Evolutionary conservation across 192 early-diverging fungal species (phyloP), one percentile per base, ranked within the genome.

Genomic region (Rhizophagus sp.): DNA sequence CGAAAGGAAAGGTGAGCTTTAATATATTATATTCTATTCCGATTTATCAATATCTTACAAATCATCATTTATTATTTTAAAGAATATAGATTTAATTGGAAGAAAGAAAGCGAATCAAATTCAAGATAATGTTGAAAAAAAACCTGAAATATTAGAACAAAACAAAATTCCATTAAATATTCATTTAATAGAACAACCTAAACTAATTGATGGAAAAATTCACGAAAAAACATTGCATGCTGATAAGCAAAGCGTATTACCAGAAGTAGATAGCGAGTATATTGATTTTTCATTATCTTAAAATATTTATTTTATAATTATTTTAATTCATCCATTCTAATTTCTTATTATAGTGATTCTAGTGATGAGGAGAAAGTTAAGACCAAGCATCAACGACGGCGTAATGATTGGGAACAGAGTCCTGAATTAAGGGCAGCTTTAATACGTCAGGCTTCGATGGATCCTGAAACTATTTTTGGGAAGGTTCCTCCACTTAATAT

Each of bases 381-480:
- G 27, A 36, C 15, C 0, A 50, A 73, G 19, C 13, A 25, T 22
- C 4, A 63, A 93, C 89, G 88, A 89, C n/a, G n/a, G 73, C 74
- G 13, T 75, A 41, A 33, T 17, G 63, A 27, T 24, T 77, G 75
- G 75, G 64, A 64, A 49, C 33, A 66, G 25, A 33, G 57, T 30
- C 63, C 62, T 24, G 63, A 25, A 24, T 19, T 77, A 41, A 63
- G 10, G 1, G 64, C 75, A 0, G 39, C 75, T 50, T 66, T 77
- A 47, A 63, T 25, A 27, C 19, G 25, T 1, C 75, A 77, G 47
- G 63, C 75, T 66, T 41, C 30, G 4, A 77, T 77, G 12, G 75
- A 77, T 30, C 75, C 75, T 1, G 75, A 77, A 27, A 66, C 62
- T 66, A 63, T 77, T 30, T 77, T 77, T 77, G 75, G 75, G 0